Base-by-base conservation (phyloP, 2,329 filamentous ascomycete species). In the Pyrenochaeta sp. region DNA sequence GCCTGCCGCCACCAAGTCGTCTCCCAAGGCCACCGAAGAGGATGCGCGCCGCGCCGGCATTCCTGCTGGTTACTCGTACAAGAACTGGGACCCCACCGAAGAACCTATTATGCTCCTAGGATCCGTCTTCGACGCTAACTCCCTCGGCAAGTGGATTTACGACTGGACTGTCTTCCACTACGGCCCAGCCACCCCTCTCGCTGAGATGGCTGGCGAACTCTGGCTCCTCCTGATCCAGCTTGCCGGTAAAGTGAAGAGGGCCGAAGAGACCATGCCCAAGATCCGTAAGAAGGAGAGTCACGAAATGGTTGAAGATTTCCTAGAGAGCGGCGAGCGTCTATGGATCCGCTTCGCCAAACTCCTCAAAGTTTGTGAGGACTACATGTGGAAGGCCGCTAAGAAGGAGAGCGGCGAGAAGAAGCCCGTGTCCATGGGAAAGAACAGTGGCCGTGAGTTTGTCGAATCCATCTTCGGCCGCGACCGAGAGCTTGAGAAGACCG, bases 91-190 rank as follows among this genome's bases (percentile, higher is more conserved):
- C 76, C 94, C 94, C 0, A 89, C 88, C 28, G 94, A 98, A 82
- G 89, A 93, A 68, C 95, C 95, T 50, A 97, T 99, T 76, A 89
- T 97, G 75, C 86, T 99, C 27, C 85, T 98, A 24, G 95, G 95
- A 50, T 96, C 92, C 74, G 95, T 98, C 55, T 98, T 98, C 74
- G 95, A 98, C 75, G 92, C 94, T 73, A 97, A 98, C 85, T 97
- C 92, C 27, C 85, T 99, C 30, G 95, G 95, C 73, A 97, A 97
- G 81, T 99, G 95, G 95, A 96, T 99, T 74, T 99, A 97, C 80
- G 95, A 98, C 84, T 99, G 95, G 95, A 97, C 95, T 19, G 92
- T 97, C 64, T 97, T 92, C 82, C 89, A 90, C 76, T 89, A 96
- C 67, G 92, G 92, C 37, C 87, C 92, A 13, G 86, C 87, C 40